Evolutionary conservation across 2,329 filamentous ascomycete genomes (phyloP), one percentile per base, ranked within the genome.

Genomic region (Didymosphaeria variabile): DNA sequence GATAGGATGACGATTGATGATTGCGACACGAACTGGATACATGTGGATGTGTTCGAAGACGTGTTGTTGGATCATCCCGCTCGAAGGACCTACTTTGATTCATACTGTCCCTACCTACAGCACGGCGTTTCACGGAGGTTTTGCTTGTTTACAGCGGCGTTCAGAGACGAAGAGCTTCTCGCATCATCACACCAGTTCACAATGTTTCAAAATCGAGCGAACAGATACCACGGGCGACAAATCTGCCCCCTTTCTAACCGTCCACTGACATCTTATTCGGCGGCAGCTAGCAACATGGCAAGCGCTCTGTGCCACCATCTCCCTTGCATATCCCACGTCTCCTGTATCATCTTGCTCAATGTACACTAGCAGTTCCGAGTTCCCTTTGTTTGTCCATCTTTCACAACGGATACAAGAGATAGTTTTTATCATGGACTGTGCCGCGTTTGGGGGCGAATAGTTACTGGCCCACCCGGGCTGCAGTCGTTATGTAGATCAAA

Each of bases 281-380:
- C 63, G 67, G 62, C 65, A 61, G 63, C 68, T 61, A 62, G 61
- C 63, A 44, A 60, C 45, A 58, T 62, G 61, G 59, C 65, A 72
- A 69, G 66, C 68, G 70, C 67, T 68, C 59, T 68, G 63, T 70
- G 67, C 58, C 53, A 70, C 64, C 62, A 58, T 60, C 45, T 49
- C 62, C 61, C 45, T 56, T 57, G 60, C 61, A 67, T 65, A 66
- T 56, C 65, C 63, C 56, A 54, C 51, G 46, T 45, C 45, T 47
- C 42, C 38, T 58, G 54, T 58, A 59, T 56, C 40, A 50, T 38
- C 31, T 34, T 32, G 53, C 45, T 44, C 44, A 55, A 52, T 63
- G 60, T 63, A 63, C 62, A 62, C 49, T 60, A 66, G 34, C 21
- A 53, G 21, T 12, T 26, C 55, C 55, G 57, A 55, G 52, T 66